Percentiles rank a stretch among this genome's conserved stretches.
Conservation (phyloP, 257 asterid genomes). For the Lithospermum erythrorhizon region DNA sequence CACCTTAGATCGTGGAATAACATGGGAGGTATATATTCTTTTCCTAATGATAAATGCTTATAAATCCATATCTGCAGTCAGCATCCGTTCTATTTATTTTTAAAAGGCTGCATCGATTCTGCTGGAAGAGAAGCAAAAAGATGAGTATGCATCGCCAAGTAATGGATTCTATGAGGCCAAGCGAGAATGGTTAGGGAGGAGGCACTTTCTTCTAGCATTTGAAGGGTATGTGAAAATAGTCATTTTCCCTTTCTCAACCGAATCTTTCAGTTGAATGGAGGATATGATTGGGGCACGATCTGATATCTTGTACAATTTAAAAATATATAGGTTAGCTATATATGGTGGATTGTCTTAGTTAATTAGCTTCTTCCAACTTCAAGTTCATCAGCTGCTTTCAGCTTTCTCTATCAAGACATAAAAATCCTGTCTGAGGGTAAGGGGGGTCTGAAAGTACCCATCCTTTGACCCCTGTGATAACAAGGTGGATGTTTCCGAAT, state of each 20-base stretch:
- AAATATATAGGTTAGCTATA: not conserved
- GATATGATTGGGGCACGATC: not conserved
- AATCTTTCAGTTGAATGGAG: not conserved
- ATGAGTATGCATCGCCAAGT: conserved; percentile 46
- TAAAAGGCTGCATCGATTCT: conserved; percentile 68
- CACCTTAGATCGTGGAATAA: conserved; percentile 83
- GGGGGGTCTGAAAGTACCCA: no score
- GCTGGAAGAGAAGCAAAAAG: conserved; percentile 79
- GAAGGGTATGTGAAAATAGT: conserved; percentile 44
- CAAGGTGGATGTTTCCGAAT: no score
- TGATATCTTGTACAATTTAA: not conserved
- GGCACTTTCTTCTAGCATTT: conserved; percentile 70
- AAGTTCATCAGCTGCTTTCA: no score
- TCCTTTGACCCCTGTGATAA: no score
- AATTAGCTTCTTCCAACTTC: no score
- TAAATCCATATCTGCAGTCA: conserved; percentile 2
- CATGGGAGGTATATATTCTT: conserved; percentile 66
- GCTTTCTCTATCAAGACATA: not conserved
- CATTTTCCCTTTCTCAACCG: no score
- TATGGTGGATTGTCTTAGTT: not conserved
- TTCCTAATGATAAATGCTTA: conserved; percentile 1
- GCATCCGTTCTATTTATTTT: conserved; percentile 6
- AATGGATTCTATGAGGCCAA: conserved; percentile 81
- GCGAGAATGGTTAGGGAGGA: conserved; percentile 97
- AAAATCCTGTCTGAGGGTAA: not conserved